Percentiles rank a stretch among this genome's conserved stretches.
Conservation (phyloP, 352 stramenopile genomes). For the Globisporangium cystogenes region DNA sequence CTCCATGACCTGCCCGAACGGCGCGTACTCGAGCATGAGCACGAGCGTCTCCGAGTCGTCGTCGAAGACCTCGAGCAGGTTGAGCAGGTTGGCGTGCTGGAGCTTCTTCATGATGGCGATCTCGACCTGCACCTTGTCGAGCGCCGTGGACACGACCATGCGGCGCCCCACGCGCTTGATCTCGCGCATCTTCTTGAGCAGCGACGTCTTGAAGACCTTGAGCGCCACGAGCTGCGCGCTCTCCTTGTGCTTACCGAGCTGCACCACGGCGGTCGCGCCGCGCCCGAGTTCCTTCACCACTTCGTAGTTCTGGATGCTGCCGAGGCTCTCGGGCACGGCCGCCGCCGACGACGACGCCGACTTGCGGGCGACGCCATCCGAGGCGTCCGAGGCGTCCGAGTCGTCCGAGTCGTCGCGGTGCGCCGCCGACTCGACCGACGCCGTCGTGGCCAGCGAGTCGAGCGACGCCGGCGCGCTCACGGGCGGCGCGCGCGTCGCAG, state of each 20-base stretch:
- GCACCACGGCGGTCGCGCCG: constrained; percentile 71
- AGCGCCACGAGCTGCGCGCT: constrained; percentile 59
- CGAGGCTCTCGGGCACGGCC: constrained; percentile 6
- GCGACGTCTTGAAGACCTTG: constrained; percentile 84
- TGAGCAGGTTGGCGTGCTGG: constrained; percentile 67
- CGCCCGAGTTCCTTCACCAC: constrained; percentile 76
- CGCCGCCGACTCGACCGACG: constrained; percentile 31
- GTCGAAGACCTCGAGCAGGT: constrained; percentile 79
- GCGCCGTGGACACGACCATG: constrained; percentile 83
- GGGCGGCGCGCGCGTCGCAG: not conserved
- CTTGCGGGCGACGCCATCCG: too few relatives aligned
- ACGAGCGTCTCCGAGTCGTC: constrained; percentile 80
- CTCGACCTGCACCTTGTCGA: constrained; percentile 85
- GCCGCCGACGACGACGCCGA: not conserved
- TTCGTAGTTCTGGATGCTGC: constrained; percentile 73
- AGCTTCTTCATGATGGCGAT: constrained; percentile 91
- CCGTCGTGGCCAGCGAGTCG: constrained; percentile 31
- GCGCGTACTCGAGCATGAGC: constrained; percentile 83
- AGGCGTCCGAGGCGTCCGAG: constrained; percentile 1
- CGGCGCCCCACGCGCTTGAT: constrained; percentile 71
- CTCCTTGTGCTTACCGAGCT: constrained; percentile 63
- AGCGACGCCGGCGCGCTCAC: constrained; percentile 13
- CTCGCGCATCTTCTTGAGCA: constrained; percentile 84
- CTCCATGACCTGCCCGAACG: constrained; percentile 79
- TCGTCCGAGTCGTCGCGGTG: constrained; percentile 3